These are phyloP conservation scores for Cadophora malorum DNA, from an alignment of 2,329 filamentous ascomycete genomes.

Conservation along the genomic window DNA sequence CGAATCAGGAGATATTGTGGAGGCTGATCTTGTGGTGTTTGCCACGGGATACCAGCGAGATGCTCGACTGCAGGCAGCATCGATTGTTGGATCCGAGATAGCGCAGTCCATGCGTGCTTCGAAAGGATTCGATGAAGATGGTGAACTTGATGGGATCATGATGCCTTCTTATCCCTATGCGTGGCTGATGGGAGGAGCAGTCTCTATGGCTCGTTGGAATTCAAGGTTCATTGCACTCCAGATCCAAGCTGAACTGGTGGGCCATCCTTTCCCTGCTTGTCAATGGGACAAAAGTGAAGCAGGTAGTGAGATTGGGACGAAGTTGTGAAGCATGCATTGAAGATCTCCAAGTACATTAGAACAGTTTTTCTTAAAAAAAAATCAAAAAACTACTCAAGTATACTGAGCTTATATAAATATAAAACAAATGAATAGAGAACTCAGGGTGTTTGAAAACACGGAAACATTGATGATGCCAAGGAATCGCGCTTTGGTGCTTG, in stretches of 20 bases:
- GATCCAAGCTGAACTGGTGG: conserved; percentile 27
- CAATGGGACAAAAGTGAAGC: conserved; percentile 3
- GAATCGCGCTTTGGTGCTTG: neutral
- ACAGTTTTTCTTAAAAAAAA: too few species aligned
- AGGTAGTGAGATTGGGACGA: neutral
- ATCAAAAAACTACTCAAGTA: neutral
- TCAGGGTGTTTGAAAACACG: neutral
- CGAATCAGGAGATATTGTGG: conserved; percentile 52
- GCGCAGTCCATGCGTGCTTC: conserved; percentile 54
- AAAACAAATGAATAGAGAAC: neutral
- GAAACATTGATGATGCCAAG: neutral
- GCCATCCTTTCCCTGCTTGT: conserved; percentile 22
- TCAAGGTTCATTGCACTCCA: conserved; percentile 29
- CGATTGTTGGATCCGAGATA: conserved; percentile 56
- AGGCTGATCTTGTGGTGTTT: conserved; percentile 58
- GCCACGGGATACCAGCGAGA: conserved; percentile 55
- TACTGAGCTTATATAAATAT: neutral
- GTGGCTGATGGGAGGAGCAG: conserved; percentile 9
- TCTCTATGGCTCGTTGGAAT: conserved; percentile 18
- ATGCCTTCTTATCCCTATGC: conserved; percentile 19
- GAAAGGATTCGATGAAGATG: conserved; percentile 55
- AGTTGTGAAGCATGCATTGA: neutral
- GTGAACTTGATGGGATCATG: conserved; percentile 51
- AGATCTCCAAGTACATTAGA: too few species aligned
- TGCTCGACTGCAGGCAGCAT: conserved; percentile 55